These are phyloP conservation scores for Canna indica DNA, from an alignment of 176 grass and related monocot species.

Conservation along the genomic window DNA sequence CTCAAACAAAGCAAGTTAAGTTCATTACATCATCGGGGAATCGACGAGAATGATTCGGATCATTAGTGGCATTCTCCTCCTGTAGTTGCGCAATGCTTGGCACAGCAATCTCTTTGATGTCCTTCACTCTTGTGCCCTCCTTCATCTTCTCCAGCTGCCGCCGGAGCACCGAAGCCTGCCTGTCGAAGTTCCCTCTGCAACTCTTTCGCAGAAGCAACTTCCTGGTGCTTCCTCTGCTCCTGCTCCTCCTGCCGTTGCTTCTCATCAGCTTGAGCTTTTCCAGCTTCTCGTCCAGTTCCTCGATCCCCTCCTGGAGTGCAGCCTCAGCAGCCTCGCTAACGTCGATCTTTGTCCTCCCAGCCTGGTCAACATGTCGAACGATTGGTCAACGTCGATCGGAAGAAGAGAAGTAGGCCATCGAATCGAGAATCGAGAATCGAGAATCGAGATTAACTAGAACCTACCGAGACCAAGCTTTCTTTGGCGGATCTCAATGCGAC, in stretches of 20 bases:
- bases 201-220: constrained; percentile 33
- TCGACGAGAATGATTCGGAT: too few relatives aligned
- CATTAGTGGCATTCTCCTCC: not conserved
- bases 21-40: not conserved
- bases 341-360: constrained; percentile 70
- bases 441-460: not conserved
- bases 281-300: constrained; percentile 62
- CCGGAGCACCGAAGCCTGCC: constrained; percentile 64
- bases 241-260: constrained; percentile 6
- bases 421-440: not conserved
- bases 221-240: constrained; percentile 4
- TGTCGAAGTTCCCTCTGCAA: constrained; percentile 56
- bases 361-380: not conserved
- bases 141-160: constrained; percentile 62
- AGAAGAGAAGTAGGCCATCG: not conserved
- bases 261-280: constrained; percentile 14
- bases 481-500: constrained; percentile 50
- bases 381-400: not conserved
- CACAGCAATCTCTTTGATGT: constrained; percentile 43
- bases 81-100: not conserved
- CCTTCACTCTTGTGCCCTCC: constrained; percentile 37
- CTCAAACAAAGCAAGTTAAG: not conserved
- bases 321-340: constrained; percentile 21
- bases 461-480: constrained; percentile 56
- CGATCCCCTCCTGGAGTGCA: constrained; percentile 46